These are phyloP conservation scores for Mycosphaerelloides madeirae DNA, from an alignment of 2,329 filamentous ascomycete species.

Conservation along the genomic window DNA sequence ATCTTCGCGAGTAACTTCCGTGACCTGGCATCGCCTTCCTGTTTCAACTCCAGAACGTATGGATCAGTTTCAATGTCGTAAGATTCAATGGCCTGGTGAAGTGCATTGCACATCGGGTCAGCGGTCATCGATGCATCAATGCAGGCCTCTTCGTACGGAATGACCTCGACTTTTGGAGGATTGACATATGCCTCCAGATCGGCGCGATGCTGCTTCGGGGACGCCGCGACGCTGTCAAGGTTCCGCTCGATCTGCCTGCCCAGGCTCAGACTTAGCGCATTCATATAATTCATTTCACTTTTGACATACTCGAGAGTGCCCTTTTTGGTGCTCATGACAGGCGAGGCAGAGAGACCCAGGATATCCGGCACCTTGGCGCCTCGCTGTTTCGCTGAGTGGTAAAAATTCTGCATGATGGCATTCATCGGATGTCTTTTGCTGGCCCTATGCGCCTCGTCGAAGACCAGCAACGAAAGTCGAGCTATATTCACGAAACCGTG, in stretches of 20 bases:
- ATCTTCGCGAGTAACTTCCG: constrained; percentile 25
- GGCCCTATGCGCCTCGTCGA: constrained; percentile 86
- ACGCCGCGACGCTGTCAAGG: constrained; percentile 63
- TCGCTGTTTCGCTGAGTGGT: constrained; percentile 45
- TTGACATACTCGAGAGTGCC: constrained; percentile 49
- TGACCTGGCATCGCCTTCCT: constrained; percentile 25
- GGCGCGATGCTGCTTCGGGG: constrained; percentile 62
- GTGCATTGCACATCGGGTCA: constrained; percentile 18
- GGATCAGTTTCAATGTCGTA: constrained; percentile 38
- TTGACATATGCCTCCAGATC: constrained; percentile 67
- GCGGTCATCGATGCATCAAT: not conserved
- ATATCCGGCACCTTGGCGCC: constrained; percentile 56
- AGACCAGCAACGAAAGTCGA: constrained; percentile 63
- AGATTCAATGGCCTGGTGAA: constrained; percentile 5
- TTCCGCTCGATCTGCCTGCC: constrained; percentile 59
- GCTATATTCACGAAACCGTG: constrained; percentile 68
- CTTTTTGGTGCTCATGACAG: constrained; percentile 58
- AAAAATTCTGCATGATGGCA: constrained; percentile 68
- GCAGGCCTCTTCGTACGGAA: constrained; percentile 28
- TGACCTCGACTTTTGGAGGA: constrained; percentile 53
- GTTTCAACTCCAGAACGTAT: constrained; percentile 33
- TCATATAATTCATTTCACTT: not conserved
- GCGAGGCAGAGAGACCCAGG: constrained; percentile 76
- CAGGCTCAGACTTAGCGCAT: not conserved
- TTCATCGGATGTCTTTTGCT: constrained; percentile 59